Evolutionary conservation across 208 protist species (phyloP).

Genomic region (Tritrichomonas foetus): DNA sequence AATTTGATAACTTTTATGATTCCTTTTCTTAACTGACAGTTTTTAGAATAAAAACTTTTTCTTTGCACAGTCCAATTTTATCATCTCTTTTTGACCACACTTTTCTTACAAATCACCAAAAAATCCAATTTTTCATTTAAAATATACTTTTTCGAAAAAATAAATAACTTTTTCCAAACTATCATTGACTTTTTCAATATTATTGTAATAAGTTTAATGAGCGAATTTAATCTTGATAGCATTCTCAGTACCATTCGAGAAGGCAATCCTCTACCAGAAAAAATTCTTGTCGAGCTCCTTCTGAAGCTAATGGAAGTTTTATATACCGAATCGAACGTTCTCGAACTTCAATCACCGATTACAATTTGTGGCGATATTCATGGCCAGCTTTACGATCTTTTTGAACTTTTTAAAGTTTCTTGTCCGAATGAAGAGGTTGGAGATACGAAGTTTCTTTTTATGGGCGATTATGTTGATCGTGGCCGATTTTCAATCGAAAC

Average conservation of each 20-base stretch:
- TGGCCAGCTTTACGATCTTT: constrained; percentile 56
- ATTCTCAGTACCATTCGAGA: not conserved
- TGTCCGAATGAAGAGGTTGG: not conserved
- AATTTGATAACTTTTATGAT: no score
- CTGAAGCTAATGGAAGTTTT: constrained; percentile 4
- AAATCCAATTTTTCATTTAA: no score
- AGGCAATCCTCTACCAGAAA: not conserved
- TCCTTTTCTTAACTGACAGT: no score
- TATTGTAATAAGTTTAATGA: no score
- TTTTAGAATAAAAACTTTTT: no score
- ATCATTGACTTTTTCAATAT: no score
- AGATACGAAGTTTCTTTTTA: constrained; percentile 49
- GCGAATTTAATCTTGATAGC: not conserved
- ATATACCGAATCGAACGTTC: constrained; percentile 45
- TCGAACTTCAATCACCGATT: constrained; percentile 49
- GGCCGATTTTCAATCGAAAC: constrained; percentile 52
- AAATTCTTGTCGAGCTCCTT: not conserved
- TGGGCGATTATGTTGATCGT: constrained; percentile 59
- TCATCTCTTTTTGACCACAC: no score
- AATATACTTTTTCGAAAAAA: no score
- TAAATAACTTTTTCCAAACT: no score
- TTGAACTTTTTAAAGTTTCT: constrained; percentile 48
- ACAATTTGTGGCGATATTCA: constrained; percentile 58
- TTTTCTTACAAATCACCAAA: no score
- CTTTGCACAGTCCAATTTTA: no score